phyloP scores from a whole-genome alignment of 164 flowering plant genomes.

The Saururus chinensis region DNA sequence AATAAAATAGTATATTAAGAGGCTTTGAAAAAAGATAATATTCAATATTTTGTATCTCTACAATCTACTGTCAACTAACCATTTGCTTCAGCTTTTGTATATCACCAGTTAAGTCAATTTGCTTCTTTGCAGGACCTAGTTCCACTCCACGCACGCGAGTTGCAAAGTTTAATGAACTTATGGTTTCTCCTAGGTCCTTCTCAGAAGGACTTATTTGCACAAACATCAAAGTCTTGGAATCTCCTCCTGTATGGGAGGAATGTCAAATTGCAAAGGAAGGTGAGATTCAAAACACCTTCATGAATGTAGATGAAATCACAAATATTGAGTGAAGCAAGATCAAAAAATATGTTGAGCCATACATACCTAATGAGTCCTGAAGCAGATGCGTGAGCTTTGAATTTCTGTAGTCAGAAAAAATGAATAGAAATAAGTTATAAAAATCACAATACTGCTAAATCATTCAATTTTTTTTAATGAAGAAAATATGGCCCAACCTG shows the following conservation, averaged over 20 bases:
- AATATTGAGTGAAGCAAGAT: background rate
- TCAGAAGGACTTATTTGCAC: slow-evolving; percentile 92
- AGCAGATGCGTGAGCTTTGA: slow-evolving; percentile 88
- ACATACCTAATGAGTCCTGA: slow-evolving; percentile 76
- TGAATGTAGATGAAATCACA: too few species aligned
- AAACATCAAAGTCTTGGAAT: slow-evolving; percentile 82
- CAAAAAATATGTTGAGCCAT: too few species aligned
- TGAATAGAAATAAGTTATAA: background rate
- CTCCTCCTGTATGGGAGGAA: slow-evolving; percentile 54
- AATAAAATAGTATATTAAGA: background rate
- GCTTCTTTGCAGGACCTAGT: slow-evolving; percentile 75
- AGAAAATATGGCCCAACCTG: slow-evolving; percentile 28
- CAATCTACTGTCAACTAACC: slow-evolving; percentile 25
- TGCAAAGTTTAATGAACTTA: slow-evolving; percentile 83
- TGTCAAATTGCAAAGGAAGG: background rate
- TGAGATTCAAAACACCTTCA: too few species aligned
- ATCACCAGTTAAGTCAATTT: slow-evolving; percentile 54
- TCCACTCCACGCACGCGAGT: slow-evolving; percentile 81
- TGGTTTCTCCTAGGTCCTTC: slow-evolving; percentile 65
- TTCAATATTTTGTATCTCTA: background rate
- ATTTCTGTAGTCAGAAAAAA: slow-evolving; percentile 38
- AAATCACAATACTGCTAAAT: too few species aligned
- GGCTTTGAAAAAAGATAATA: background rate
- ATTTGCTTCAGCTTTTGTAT: slow-evolving; percentile 57
- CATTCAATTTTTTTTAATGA: too few species aligned